phyloP scores from a whole-genome alignment of 345 rosid species.

The Raphanus sativus region DNA sequence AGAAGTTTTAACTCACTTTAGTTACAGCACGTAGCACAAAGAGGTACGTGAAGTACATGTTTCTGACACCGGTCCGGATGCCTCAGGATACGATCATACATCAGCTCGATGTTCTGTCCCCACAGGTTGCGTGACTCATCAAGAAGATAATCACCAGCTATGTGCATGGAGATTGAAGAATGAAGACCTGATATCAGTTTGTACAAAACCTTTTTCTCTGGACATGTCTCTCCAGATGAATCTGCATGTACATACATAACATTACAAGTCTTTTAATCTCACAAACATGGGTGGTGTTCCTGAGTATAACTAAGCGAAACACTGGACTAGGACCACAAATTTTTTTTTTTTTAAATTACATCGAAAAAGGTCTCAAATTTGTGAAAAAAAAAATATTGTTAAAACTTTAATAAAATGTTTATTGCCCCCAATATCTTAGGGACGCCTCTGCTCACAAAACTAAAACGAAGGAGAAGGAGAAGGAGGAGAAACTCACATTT shows the following conservation, averaged over 20 bases:
- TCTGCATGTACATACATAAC: constrained; percentile 44
- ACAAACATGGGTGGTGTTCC: background rate
- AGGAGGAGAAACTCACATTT: constrained; percentile 52
- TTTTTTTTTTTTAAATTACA: no score
- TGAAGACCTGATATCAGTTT: constrained; percentile 98
- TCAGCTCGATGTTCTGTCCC: constrained; percentile 87
- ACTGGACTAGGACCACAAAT: no score
- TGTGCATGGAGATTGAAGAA: constrained; percentile 92
- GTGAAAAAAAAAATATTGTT: no score
- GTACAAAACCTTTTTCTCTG: constrained; percentile 82
- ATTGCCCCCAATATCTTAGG: no score
- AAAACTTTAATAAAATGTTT: no score
- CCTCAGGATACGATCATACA: constrained; percentile 81
- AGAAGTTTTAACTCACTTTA: constrained; percentile 57
- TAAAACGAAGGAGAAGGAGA: background rate
- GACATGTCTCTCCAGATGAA: constrained; percentile 77
- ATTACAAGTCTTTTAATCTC: background rate
- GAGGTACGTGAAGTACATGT: constrained; percentile 89
- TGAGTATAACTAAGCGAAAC: no score
- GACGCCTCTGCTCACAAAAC: background rate
- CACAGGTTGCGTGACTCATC: constrained; percentile 79
- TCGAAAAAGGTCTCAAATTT: no score
- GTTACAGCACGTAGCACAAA: constrained; percentile 93
- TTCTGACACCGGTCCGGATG: constrained; percentile 85
- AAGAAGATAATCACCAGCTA: constrained; percentile 87